Conservation (phyloP, 257 asterid species). For the Misopates orontium region DNA sequence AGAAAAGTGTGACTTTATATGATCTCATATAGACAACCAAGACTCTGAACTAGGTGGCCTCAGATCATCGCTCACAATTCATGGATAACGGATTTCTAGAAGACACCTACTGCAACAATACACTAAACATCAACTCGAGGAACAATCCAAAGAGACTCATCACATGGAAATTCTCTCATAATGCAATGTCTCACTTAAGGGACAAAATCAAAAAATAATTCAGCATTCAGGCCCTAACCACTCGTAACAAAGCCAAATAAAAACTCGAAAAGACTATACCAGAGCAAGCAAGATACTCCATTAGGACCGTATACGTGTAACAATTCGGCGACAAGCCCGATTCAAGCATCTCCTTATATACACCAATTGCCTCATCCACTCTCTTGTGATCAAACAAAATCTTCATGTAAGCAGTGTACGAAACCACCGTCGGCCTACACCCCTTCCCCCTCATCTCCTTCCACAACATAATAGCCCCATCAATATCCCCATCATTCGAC, state of each 20-base stretch:
- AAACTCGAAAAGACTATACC: slow-evolving; percentile 50
- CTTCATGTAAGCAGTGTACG: slow-evolving; percentile 90
- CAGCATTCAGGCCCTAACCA: slow-evolving; percentile 1
- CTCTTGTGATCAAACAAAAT: slow-evolving; percentile 62
- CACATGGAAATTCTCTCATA: neutral
- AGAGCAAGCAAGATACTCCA: slow-evolving; percentile 82
- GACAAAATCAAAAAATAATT: neutral
- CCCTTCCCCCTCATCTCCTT: slow-evolving; percentile 72
- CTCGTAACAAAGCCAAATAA: neutral
- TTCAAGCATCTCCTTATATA: slow-evolving; percentile 81
- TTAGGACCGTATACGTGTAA: slow-evolving; percentile 70
- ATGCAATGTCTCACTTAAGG: neutral
- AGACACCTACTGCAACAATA: slow-evolving; percentile 4
- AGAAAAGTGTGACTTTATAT: neutral
- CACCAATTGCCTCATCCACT: slow-evolving; percentile 56
- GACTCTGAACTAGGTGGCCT: neutral
- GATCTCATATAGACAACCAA: neutral
- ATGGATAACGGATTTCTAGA: neutral
- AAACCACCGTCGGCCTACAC: slow-evolving; percentile 69
- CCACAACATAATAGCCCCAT: slow-evolving; percentile 72
- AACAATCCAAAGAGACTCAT: neutral
- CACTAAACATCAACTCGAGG: neutral
- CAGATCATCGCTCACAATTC: slow-evolving; percentile 1
- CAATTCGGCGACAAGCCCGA: slow-evolving; percentile 75
- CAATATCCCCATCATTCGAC: slow-evolving; percentile 70